Evolutionary conservation across 139 green algal species (phyloP), one percentile per base, ranked within the genome.

Genomic region (Chlamydomonas sp.): DNA sequence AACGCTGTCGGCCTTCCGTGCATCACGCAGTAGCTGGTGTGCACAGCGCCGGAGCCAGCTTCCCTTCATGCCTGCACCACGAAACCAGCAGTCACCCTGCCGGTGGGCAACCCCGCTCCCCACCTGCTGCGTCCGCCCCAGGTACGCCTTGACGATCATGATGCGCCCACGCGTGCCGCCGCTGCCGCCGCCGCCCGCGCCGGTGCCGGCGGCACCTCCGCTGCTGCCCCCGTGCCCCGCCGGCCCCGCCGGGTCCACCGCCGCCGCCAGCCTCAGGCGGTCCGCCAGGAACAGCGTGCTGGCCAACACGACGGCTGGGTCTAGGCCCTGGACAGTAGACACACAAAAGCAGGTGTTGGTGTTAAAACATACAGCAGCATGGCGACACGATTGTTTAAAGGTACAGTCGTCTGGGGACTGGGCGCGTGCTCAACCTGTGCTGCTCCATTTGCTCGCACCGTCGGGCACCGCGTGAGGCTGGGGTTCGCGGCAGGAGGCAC

Each of bases 91-190:
- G n/a, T n/a, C n/a, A n/a, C n/a, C n/a, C n/a, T n/a, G n/a, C n/a
- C n/a, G n/a, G n/a, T n/a, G n/a, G n/a, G 8, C 72, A 61, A 5
- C n/a, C 68, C 72, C n/a, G 1, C 2, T n/a, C 1, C 77, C 4
- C 71, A 86, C 82, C 58, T 92, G 86, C 64, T 73, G 57, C 2
- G 85, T 93, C 5, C 89, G 81, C 12, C 94, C 92, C 9, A 95
- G 85, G 83, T 91, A 94, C 16, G 89, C 91, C 78, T 94, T 95
- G 69, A 91, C 90, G 16, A 95, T 86, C 80, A 95, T 90, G 49
- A 96, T 14, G 59, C 92, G 77, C 2, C 88, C 88, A 5, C 72
- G 66, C 0, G 63, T 57, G 2, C 80, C 80, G 18, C 67, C 17
- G 78, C 76, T 64, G 16, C 62, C 82, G 17, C n/a, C 63, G 16